phyloP scores from a whole-genome alignment of 2,329 filamentous ascomycete genomes.

The Arthrobotrys conoides region DNA sequence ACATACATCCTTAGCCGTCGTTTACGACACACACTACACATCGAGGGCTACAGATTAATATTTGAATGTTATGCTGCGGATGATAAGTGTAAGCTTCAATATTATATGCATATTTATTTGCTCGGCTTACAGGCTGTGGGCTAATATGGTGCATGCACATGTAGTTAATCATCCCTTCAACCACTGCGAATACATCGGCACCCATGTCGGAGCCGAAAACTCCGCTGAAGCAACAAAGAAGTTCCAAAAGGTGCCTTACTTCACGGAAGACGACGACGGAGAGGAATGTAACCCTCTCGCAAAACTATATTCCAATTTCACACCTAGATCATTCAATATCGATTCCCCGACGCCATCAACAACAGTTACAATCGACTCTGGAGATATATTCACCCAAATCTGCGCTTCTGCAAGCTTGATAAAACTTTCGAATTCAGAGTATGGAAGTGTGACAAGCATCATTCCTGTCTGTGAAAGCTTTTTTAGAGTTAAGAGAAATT shows the following conservation, averaged over 20 bases:
- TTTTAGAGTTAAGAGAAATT: conserved; percentile 44
- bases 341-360: conserved; percentile 9
- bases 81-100: conserved; percentile 30
- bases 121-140: not conserved
- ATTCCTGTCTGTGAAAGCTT: conserved; percentile 51
- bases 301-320: conserved; percentile 48
- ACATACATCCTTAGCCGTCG: conserved; percentile 52
- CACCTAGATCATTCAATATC: conserved; percentile 31
- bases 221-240: conserved; percentile 8
- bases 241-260: conserved; percentile 27
- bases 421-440: conserved; percentile 9
- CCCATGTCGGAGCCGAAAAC: conserved; percentile 27
- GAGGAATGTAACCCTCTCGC: conserved; percentile 34
- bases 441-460: conserved; percentile 8
- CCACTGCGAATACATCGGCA: conserved; percentile 51
- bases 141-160: not conserved
- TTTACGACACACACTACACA: conserved; percentile 31
- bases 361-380: conserved; percentile 44
- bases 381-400: conserved; percentile 51
- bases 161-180: conserved; percentile 53
- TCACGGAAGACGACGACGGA: conserved; percentile 8
- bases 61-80: conserved; percentile 47
- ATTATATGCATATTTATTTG: not conserved
- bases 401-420: conserved; percentile 44
- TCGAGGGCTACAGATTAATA: conserved; percentile 42